A percentile compares a stretch with the other conserved stretches of the same genome.
phyloP scores from a whole-genome alignment of 371 early-diverging fungal species.

The Paramicrosporidium saccamoebae region DNA sequence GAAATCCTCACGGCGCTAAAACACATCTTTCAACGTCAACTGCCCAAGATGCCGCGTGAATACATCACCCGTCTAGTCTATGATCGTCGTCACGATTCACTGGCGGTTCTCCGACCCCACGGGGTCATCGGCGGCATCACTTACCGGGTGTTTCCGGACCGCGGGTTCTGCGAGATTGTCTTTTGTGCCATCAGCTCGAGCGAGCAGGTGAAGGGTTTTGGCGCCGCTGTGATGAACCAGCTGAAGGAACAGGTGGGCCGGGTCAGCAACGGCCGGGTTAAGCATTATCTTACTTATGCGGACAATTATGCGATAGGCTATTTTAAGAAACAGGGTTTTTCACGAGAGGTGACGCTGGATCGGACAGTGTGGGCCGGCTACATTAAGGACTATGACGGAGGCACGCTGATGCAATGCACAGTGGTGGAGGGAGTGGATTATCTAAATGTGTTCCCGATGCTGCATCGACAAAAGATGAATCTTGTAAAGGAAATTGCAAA shows the following conservation, averaged over 20 bases:
- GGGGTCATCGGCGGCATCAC: slow-evolving; percentile 88
- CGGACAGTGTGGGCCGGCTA: slow-evolving; percentile 81
- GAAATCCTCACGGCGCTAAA: slow-evolving; percentile 76
- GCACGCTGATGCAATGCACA: slow-evolving; percentile 82
- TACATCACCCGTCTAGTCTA: slow-evolving; percentile 92
- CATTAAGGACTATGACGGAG: slow-evolving; percentile 99
- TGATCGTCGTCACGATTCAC: no score
- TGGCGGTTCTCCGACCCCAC: no score
- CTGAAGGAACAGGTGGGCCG: slow-evolving; percentile 69
- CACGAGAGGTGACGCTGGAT: slow-evolving; percentile 70
- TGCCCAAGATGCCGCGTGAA: slow-evolving; percentile 98
- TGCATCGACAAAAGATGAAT: no score
- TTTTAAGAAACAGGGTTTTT: slow-evolving; percentile 98
- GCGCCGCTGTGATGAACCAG: slow-evolving; percentile 68
- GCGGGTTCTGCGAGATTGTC: slow-evolving; percentile 92
- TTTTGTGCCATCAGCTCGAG: slow-evolving; percentile 84
- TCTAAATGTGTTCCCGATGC: neutral
- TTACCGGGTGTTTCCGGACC: slow-evolving; percentile 58
- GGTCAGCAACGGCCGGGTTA: slow-evolving; percentile 18
- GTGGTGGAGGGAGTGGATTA: neutral
- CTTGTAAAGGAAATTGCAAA: no score
- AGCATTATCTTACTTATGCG: slow-evolving; percentile 91
- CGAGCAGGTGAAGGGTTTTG: slow-evolving; percentile 92
- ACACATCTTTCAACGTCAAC: slow-evolving; percentile 82
- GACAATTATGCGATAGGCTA: slow-evolving; percentile 98